Conservation (phyloP, 805 yeast species). For the Saccharomyces cerevisiae region DNA sequence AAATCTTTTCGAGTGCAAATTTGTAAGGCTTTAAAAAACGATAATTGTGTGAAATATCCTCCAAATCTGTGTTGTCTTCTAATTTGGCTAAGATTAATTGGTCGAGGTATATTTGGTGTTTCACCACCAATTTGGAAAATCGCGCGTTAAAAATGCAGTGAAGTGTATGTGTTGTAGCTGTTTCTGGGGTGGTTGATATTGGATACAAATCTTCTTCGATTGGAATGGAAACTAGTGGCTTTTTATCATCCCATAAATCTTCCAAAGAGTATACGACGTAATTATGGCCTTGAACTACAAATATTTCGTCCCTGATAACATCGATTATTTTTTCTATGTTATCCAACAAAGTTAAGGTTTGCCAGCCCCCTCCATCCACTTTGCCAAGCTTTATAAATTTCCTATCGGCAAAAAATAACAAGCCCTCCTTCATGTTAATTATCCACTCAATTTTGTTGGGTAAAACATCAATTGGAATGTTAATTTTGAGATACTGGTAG, state of each 20-base stretch:
- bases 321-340: constrained; percentile 27
- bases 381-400: constrained; percentile 13
- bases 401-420: constrained; percentile 16
- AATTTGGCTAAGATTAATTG: constrained; percentile 18
- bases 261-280: constrained; percentile 14
- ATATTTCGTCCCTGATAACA: constrained; percentile 17
- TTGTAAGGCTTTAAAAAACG: constrained; percentile 23
- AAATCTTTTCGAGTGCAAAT: constrained; percentile 29
- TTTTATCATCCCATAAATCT: constrained; percentile 18
- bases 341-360: constrained; percentile 10
- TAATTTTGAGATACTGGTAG: constrained; percentile 14
- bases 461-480: constrained; percentile 5
- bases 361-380: constrained; percentile 13
- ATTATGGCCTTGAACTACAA: constrained; percentile 14
- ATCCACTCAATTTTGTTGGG: constrained; percentile 21
- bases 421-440: constrained; percentile 17
- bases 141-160: constrained; percentile 16
- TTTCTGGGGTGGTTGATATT: constrained; percentile 20
- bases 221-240: constrained; percentile 9
- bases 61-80: constrained; percentile 6
- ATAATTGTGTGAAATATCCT: constrained; percentile 19
- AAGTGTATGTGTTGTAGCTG: constrained; percentile 26
- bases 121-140: constrained; percentile 14
- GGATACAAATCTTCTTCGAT: constrained; percentile 26
- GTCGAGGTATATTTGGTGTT: constrained; percentile 27